Evolutionary conservation across 2,329 filamentous ascomycete genomes (phyloP).

Genomic region (Atkinsonella texensis): DNA sequence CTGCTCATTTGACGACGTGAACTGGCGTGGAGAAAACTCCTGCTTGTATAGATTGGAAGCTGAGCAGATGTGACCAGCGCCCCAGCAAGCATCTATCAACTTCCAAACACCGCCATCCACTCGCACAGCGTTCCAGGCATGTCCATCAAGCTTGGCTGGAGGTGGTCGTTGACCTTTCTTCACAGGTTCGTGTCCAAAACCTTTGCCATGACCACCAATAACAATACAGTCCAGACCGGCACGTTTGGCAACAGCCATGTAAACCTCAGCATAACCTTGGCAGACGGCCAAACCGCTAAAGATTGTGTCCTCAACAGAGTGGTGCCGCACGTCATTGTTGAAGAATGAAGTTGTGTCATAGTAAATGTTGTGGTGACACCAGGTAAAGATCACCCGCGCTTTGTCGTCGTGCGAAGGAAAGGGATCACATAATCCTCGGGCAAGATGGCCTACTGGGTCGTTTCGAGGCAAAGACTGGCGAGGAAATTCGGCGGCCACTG

Average conservation of each 20-base stretch:
- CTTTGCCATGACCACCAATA: conserved; percentile 73
- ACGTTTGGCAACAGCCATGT: conserved; percentile 62
- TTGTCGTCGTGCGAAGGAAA: conserved; percentile 82
- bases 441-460: conserved; percentile 61
- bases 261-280: conserved; percentile 79
- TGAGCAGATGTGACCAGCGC: conserved; percentile 57
- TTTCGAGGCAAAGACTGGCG: conserved; percentile 53
- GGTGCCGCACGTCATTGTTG: conserved; percentile 50
- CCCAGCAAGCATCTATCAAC: conserved; percentile 86
- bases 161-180: conserved; percentile 54
- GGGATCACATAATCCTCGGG: conserved; percentile 62
- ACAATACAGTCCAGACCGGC: conserved; percentile 70
- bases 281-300: conserved; percentile 75
- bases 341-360: conserved; percentile 81
- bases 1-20: conserved; percentile 56
- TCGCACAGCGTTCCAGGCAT: conserved; percentile 88
- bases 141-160: conserved; percentile 46
- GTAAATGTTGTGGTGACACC: conserved; percentile 85
- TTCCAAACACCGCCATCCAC: conserved; percentile 88
- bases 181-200: conserved; percentile 57
- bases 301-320: conserved; percentile 62
- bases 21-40: conserved; percentile 52
- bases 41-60: conserved; percentile 48
- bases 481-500: conserved; percentile 66
- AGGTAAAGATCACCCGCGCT: conserved; percentile 83